Base-by-base conservation (phyloP, 75 land plant genomes). In the Pinus taeda region DNA sequence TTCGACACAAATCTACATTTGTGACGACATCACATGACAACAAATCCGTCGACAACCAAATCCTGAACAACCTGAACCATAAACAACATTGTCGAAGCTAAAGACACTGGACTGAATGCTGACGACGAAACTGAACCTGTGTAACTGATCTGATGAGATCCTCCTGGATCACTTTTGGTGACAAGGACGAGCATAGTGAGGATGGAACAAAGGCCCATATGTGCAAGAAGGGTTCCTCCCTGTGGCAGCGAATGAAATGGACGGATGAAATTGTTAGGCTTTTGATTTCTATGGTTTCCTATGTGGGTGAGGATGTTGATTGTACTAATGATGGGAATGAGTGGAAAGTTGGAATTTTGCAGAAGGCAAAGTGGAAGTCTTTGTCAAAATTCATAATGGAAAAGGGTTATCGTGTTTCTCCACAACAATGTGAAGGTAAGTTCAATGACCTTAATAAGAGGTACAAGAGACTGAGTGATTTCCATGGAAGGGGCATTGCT, bases 211-310 rank as follows among this genome's bases (percentile, higher is more conserved):
- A 39, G 57, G 79, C 73, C 26, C 36, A 39, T 2, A 84, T 83
- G 42, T 63, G 73, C 42, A 75, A 61, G 29, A 87, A 87, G 71
- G 83, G 81, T 63, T 77, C 59, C 0, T 83, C 94, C 0, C 85
- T 81, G 6, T 92, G 94, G 94, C 94, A 92, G 24, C 85, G 91
- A 12, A 86, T 92, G 78, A 89, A 92, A 71, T 92, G 94, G 94
- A 89, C 86, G 3, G 88, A 92, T 73, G 77, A 66, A 21, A 89
- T 92, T 85, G 90, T 85, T 2, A 83, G 76, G 77, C 76, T 92
- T 57, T 75, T 92, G 39, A 92, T 92, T 17, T 83, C 83, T 8
- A 79, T 83, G 9, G 91, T 92, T 33, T 81, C 83, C 49, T 87
- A 77, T 57, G 80, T 85, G 37, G 91, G 84, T 71, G 76, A 74